These are phyloP conservation scores for Chionographis japonica DNA, from an alignment of 106 monocot species.

Conservation along the genomic window DNA sequence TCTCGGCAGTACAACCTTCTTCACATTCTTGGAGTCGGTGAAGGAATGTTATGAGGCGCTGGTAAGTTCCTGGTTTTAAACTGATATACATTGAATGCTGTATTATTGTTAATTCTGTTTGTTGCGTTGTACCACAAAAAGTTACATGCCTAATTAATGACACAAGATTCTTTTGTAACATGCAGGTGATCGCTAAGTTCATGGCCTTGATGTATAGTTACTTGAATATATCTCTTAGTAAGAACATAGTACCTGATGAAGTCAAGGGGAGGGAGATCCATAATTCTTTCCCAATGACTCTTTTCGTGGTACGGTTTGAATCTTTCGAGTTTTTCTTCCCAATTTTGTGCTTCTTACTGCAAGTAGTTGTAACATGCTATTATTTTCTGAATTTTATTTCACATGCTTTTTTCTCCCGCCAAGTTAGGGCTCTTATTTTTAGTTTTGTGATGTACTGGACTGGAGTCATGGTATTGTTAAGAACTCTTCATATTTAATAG, in stretches of 20 bases:
- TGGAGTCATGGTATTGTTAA: too few species aligned
- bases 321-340: neutral
- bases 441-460: too few species aligned
- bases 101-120: too few species aligned
- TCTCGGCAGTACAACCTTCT: constrained; percentile 80
- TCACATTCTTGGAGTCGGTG: constrained; percentile 85
- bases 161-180: constrained; percentile 4
- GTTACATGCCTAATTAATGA: too few species aligned
- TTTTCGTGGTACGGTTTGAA: constrained; percentile 63
- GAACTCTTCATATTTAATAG: too few species aligned
- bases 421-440: too few species aligned
- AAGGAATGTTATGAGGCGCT: constrained; percentile 99
- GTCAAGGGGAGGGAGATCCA: constrained; percentile 96
- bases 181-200: constrained; percentile 96
- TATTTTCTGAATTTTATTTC: too few species aligned
- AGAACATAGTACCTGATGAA: constrained; percentile 90
- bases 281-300: constrained; percentile 81
- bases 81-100: neutral
- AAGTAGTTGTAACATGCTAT: too few species aligned
- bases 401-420: too few species aligned
- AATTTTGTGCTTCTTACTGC: too few species aligned
- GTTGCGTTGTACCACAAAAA: too few species aligned
- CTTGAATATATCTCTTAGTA: constrained; percentile 93
- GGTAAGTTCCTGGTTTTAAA: constrained; percentile 30
- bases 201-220: constrained; percentile 99